Conservation (phyloP, 306 rosid genomes). For the Inga laurina region DNA sequence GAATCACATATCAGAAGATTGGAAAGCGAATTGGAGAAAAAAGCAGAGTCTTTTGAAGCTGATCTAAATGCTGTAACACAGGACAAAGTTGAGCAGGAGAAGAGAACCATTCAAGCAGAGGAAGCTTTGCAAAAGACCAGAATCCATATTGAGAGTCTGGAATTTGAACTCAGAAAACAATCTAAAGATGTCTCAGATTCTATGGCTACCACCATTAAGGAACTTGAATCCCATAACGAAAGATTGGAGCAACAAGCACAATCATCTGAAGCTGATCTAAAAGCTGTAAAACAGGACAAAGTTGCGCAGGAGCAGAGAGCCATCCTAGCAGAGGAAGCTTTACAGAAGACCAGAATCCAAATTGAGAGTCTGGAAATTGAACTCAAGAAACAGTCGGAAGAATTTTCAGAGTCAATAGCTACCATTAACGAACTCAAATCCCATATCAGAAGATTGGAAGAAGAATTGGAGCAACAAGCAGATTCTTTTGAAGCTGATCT, state of each 20-base stretch:
- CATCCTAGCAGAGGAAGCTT: slow-evolving; percentile 77
- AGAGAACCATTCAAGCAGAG: slow-evolving; percentile 88
- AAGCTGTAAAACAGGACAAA: slow-evolving; percentile 56
- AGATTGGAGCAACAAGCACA: slow-evolving; percentile 71
- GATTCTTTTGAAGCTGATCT: slow-evolving; percentile 76
- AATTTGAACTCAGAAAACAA: slow-evolving; percentile 64
- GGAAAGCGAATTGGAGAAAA: slow-evolving; percentile 80
- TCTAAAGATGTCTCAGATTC: slow-evolving; percentile 68
- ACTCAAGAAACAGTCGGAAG: slow-evolving; percentile 66
- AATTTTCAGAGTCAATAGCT: slow-evolving; percentile 63
- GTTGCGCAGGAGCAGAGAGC: slow-evolving; percentile 91
- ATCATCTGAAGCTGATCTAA: slow-evolving; percentile 74
- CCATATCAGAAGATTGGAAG: slow-evolving; percentile 65
- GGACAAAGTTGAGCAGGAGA: slow-evolving; percentile 87
- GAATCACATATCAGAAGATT: slow-evolving; percentile 56
- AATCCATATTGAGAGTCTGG: slow-evolving; percentile 47
- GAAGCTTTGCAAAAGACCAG: slow-evolving; percentile 71
- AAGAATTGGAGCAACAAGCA: slow-evolving; percentile 75
- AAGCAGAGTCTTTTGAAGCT: slow-evolving; percentile 64
- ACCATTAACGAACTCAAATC: slow-evolving; percentile 62
- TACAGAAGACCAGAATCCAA: slow-evolving; percentile 57
- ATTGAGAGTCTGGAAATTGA: slow-evolving; percentile 59
- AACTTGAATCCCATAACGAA: slow-evolving; percentile 56
- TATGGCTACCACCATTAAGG: slow-evolving; percentile 59
- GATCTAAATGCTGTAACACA: slow-evolving; percentile 60